Conservation (phyloP, 225 moss, liverwort and hornwort species). For the Climacium dendroides region DNA sequence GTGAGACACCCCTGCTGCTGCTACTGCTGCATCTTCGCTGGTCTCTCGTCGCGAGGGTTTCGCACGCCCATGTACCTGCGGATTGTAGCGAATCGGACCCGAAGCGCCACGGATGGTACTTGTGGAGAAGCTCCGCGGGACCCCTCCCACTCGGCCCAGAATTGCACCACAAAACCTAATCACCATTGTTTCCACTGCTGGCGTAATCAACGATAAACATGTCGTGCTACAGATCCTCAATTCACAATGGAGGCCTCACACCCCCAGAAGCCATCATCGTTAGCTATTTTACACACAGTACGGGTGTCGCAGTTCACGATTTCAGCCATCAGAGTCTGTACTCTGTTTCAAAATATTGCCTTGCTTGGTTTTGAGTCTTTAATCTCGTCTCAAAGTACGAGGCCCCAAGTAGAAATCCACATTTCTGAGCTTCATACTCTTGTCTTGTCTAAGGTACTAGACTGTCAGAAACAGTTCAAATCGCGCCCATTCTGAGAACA, state of each 20-base stretch:
- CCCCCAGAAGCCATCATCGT: not conserved
- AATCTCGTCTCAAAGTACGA: not conserved
- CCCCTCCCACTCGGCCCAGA: constrained; percentile 2
- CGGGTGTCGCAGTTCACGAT: not conserved
- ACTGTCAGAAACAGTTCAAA: not conserved
- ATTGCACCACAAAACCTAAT: constrained; percentile 4
- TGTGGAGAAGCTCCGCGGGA: not conserved
- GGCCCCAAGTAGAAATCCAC: not conserved
- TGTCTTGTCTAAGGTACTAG: not conserved
- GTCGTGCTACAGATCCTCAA: not conserved
- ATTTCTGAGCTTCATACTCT: not conserved
- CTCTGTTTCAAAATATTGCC: not conserved
- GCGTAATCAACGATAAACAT: not conserved
- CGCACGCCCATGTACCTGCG: constrained; percentile 1
- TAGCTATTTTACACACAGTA: not conserved
- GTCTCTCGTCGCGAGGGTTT: not conserved
- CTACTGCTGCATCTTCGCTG: not conserved
- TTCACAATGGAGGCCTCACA: not conserved
- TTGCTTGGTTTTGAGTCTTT: not conserved
- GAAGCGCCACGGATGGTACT: constrained; percentile 5
- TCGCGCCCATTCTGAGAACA: not conserved
- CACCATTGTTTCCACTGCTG: not conserved
- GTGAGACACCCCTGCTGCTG: not conserved
- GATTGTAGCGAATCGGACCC: constrained; percentile 39
- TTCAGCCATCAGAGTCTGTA: not conserved